Evolutionary conservation across 345 rosid species (phyloP), one percentile per base, ranked within the genome.

Genomic region (Citrus medica): DNA sequence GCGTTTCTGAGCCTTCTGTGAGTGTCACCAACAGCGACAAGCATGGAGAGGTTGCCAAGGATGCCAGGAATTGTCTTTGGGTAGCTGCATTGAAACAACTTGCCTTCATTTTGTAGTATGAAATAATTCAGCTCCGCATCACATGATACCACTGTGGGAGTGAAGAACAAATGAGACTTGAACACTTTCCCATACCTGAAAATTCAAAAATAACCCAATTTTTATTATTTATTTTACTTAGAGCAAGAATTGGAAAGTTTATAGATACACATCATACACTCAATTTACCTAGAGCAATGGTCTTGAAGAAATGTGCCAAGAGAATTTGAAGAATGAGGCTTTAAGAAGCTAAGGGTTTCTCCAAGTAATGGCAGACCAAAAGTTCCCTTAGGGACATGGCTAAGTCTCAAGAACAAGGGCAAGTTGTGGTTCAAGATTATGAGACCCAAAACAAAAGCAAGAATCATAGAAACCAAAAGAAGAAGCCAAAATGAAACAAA

Each of bases 111-210:
- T 58, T 92, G 94, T 14, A 92, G 79, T 32, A 92, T 83, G 82
- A 89, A 90, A 68, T 87, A 86, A 83, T 92, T 92, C 68, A 88
- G 79, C 70, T 90, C 96, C n/a, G 87, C 88, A 79, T 92, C 96
- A 76, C 86, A 87, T 3, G 92, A 90, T 33, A 92, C 89, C 24
- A 92, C 83, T 0, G 96, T 89, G n/a, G 91, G 90, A n/a, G 82
- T 85, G 55, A 89, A 86, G 75, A 90, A 90, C 76, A 92, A 75
- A 71, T 90, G 90, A 67, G 92, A 81, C 10, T 80, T 90, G 87
- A 92, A 92, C 74, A 92, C 80, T 48, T 85, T 79, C 7, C 96
- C 96, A 67, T 78, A 85, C 76, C 86, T 85, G 80, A 55, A 74
- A 64, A 51, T 46, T 46, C 4, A 46, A 46, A 46, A 46, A 46